Conservation (phyloP, 164 flowering plant species). For the Hamamelis virginiana region DNA sequence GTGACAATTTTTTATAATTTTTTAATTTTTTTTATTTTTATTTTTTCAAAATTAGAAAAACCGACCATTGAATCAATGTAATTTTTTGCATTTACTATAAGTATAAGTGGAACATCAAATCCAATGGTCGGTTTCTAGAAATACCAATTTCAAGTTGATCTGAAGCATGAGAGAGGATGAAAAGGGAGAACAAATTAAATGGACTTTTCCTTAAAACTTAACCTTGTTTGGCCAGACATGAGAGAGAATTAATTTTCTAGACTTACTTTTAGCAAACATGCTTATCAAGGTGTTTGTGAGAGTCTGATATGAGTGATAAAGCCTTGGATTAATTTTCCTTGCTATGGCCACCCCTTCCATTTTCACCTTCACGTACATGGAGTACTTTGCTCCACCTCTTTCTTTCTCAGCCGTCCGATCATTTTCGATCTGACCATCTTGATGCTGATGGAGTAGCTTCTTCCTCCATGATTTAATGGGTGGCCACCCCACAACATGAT, state of each 20-base stretch:
- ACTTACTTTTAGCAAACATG: slow-evolving; percentile 58
- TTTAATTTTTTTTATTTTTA: too few relatives aligned
- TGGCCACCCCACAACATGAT: slow-evolving; percentile 48
- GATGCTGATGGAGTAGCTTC: slow-evolving; percentile 18
- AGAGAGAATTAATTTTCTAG: background rate
- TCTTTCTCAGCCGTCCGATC: background rate
- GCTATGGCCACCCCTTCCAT: slow-evolving; percentile 62
- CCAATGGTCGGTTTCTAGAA: too few relatives aligned
- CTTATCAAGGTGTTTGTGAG: slow-evolving; percentile 29
- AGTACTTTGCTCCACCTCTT: slow-evolving; percentile 6
- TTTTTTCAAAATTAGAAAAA: too few relatives aligned
- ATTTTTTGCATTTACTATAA: too few relatives aligned
- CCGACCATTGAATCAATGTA: too few relatives aligned
- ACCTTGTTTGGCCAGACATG: background rate
- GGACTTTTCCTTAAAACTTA: too few relatives aligned
- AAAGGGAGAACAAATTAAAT: too few relatives aligned
- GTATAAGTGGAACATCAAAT: too few relatives aligned
- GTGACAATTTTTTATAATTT: too few relatives aligned
- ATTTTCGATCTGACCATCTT: background rate
- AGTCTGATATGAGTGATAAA: slow-evolving; percentile 38
- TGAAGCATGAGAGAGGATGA: too few relatives aligned
- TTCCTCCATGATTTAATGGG: slow-evolving; percentile 47
- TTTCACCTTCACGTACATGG: slow-evolving; percentile 59
- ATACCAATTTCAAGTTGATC: too few relatives aligned
- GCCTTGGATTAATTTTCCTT: slow-evolving; percentile 50